Evolutionary conservation across 371 early-diverging fungal species (phyloP), one percentile per base, ranked within the genome.

Genomic region (Mucor mucedo): DNA sequence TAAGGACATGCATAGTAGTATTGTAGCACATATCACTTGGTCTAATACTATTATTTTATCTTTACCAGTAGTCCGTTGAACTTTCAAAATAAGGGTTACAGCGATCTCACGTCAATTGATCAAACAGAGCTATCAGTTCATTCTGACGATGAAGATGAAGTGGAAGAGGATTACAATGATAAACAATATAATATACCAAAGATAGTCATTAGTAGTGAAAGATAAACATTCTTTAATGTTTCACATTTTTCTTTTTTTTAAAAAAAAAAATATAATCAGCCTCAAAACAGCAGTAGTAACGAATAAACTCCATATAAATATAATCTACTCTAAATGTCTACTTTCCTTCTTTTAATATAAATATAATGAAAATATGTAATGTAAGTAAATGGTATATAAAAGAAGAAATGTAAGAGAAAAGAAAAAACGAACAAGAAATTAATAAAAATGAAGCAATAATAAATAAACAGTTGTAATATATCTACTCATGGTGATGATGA

Each of bases 401-500:
- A 28, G 9, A 40, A 47, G 5, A 48, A 44, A 11, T 44, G 14
- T 44, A 21, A 16, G 41, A 13, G 11, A 35, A 47, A 8, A 58
- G 14, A 33, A 47, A 9, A 56, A 29, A 55, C 28, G 11, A 27
- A 55, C 40, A 55, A 13, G 29, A 48, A 21, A 47, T 30, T n/a
- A 45, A 10, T 57, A 57, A 27, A 38, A 48, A 16, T 38, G 38
- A 7, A 48, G 21, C 21, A 21, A 56, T 29, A 14, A 40, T 14
- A 21, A 30, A 56, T 44, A 6, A 30, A 32, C 16, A 21, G 27
- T 13, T 29, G 38, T 38, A 13, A 10, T 60, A n/a, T 60, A 52
- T 40, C 39, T 50, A 60, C 54, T 61, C 52, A 61, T 44, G 53
- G 21, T 53, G 53, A 50, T 60, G 53, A n/a, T 62, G 30, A 42